A percentile compares a stretch with the other conserved stretches of the same genome.
Conservation (phyloP, 192 early-diverging fungal genomes). For the Chytriomyces sp. region DNA sequence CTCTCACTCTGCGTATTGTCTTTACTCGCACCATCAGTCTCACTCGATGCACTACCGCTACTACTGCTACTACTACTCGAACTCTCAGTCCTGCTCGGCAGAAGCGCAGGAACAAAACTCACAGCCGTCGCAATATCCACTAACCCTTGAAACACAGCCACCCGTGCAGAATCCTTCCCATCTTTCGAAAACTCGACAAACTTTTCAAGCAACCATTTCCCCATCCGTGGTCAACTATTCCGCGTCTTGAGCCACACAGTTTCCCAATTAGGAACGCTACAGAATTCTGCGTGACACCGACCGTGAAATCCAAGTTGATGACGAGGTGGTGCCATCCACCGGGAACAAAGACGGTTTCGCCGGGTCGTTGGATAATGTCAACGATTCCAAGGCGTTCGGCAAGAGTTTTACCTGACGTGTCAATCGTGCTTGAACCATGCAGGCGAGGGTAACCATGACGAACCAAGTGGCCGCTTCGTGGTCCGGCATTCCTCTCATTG, state of each 20-base stretch:
- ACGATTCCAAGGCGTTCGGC: conserved; percentile 71
- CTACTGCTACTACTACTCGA: conserved; percentile 25
- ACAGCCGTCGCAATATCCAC: conserved; percentile 18
- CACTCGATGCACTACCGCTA: conserved; percentile 25
- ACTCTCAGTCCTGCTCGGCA: conserved; percentile 14
- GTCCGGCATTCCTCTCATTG: conserved; percentile 60
- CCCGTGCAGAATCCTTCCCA: not conserved
- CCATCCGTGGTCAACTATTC: conserved; percentile 44
- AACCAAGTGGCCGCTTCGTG: conserved; percentile 81
- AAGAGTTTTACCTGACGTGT: conserved; percentile 48
- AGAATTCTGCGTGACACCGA: conserved; percentile 84
- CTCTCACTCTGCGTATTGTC: conserved; percentile 37
- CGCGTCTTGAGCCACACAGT: conserved; percentile 71
- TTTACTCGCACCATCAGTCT: conserved; percentile 27
- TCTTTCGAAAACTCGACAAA: conserved; percentile 3
- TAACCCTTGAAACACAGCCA: conserved; percentile 5
- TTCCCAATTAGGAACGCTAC: conserved; percentile 72
- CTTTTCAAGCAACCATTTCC: conserved; percentile 22
- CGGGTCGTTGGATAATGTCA: conserved; percentile 71
- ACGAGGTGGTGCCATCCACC: conserved; percentile 83
- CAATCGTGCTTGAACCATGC: conserved; percentile 6
- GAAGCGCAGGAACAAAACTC: conserved; percentile 10
- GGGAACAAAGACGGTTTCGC: conserved; percentile 83
- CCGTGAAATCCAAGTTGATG: conserved; percentile 77
- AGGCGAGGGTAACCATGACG: conserved; percentile 56